A percentile compares a stretch with the other conserved stretches of the same genome.
phyloP scores from a whole-genome alignment of 352 stramenopile species.

The Phytophthora sojae region DNA sequence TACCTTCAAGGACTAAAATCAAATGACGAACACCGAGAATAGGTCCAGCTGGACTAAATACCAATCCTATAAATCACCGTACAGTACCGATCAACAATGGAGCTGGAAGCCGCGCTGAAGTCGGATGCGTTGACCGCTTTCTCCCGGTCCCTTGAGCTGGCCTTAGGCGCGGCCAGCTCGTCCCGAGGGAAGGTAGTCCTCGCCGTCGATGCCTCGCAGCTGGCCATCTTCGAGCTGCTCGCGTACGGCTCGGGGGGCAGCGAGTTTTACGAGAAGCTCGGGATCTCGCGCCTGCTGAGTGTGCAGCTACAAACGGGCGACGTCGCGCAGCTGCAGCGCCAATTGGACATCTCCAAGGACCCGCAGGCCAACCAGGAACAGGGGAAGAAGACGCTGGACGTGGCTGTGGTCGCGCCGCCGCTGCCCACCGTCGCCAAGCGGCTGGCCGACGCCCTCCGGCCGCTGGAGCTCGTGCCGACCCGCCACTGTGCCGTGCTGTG shows the following conservation, averaged over 20 bases:
- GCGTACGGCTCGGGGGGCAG: constrained; percentile 68
- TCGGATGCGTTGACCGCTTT: constrained; percentile 61
- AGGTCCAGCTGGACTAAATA: no score
- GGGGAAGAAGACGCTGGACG: constrained; percentile 19
- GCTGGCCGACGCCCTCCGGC: constrained; percentile 51
- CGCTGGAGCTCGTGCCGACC: constrained; percentile 32
- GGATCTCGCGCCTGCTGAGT: constrained; percentile 58
- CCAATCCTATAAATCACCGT: no score
- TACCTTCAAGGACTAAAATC: no score
- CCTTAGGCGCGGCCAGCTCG: constrained; percentile 6
- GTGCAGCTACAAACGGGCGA: constrained; percentile 48
- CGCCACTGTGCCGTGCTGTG: constrained; percentile 62
- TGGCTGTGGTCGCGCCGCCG: constrained; percentile 69
- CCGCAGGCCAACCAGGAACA: constrained; percentile 27
- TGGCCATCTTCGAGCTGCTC: constrained; percentile 73
- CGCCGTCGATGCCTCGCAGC: constrained; percentile 60
- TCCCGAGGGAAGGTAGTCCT: constrained; percentile 41
- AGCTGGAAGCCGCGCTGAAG: constrained; percentile 61
- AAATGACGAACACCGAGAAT: no score
- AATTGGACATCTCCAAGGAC: constrained; percentile 42
- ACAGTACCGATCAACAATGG: constrained; percentile 8
- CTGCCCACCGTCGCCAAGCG: constrained; percentile 57
- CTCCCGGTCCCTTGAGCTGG: constrained; percentile 35
- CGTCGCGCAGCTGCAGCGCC: constrained; percentile 36
- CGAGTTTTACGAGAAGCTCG: constrained; percentile 68